A percentile compares a stretch with the other conserved stretches of the same genome.
Evolutionary conservation across 1,284 basidiomycete genomes (phyloP).

Genomic region (Schizophyllum commune): DNA sequence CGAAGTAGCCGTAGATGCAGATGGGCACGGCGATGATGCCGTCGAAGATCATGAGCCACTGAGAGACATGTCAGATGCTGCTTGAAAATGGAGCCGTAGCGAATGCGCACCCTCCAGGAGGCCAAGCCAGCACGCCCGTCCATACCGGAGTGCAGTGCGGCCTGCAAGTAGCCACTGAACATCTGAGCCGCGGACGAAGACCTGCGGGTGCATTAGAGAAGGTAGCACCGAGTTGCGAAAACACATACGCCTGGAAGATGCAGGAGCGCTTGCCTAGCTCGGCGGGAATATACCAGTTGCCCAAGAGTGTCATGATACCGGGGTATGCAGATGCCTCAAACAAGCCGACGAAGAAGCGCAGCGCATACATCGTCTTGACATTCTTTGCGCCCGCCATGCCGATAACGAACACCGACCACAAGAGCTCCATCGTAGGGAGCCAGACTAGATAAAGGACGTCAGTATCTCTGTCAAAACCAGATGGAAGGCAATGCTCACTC

Average conservation of each 20-base stretch:
- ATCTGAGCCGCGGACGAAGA: slow-evolving; percentile 6
- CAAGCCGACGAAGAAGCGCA: slow-evolving; percentile 7
- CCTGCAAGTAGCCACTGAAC: slow-evolving; percentile 9
- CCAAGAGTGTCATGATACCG: slow-evolving; percentile 6
- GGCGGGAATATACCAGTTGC: slow-evolving; percentile 1
- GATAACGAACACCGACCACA: slow-evolving; percentile 8
- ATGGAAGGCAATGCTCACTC: background rate
- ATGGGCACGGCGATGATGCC: slow-evolving; percentile 9
- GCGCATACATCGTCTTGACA: slow-evolving; percentile 6
- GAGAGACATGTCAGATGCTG: background rate
- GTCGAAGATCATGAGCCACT: slow-evolving; percentile 10
- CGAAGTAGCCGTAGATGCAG: slow-evolving; percentile 4
- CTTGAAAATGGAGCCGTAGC: background rate
- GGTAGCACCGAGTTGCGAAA: background rate
- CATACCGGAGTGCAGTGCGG: slow-evolving; percentile 6
- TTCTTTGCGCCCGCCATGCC: slow-evolving; percentile 5
- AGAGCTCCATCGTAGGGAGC: slow-evolving; percentile 3
- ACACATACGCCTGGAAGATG: background rate
- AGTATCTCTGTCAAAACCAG: background rate
- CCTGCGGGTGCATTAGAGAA: background rate
- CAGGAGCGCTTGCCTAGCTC: slow-evolving; percentile 7
- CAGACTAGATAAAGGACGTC: background rate
- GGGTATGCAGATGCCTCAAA: slow-evolving; percentile 8
- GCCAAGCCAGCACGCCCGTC: slow-evolving; percentile 4
- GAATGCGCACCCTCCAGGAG: slow-evolving; percentile 1